Conservation (phyloP, 352 stramenopile genomes). For the Pythium rhizo-oryzae region DNA sequence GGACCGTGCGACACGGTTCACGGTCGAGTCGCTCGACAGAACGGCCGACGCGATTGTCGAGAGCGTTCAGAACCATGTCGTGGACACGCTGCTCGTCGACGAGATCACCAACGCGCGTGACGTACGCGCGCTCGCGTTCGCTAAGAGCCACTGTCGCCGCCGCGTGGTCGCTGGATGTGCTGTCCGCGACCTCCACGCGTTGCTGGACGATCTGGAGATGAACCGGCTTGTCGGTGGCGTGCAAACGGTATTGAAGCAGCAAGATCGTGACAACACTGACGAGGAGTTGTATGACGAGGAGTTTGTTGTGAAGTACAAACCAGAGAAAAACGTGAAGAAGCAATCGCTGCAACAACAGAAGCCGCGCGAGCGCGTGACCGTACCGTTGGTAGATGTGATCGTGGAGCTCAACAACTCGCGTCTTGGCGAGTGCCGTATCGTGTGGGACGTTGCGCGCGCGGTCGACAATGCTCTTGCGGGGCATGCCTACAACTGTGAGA, state of each 20-base stretch:
- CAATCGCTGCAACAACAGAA: background rate
- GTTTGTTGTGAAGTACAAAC: background rate
- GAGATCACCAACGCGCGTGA: slow-evolving; percentile 63
- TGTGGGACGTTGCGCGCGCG: slow-evolving; percentile 57
- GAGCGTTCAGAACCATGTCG: slow-evolving; percentile 28
- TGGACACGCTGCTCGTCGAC: slow-evolving; percentile 80
- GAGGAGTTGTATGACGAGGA: background rate
- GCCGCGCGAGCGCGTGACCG: slow-evolving; percentile 40
- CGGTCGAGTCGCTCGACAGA: slow-evolving; percentile 28
- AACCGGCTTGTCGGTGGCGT: slow-evolving; percentile 69
- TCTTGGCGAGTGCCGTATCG: slow-evolving; percentile 59
- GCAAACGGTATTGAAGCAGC: slow-evolving; percentile 39
- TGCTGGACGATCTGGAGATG: slow-evolving; percentile 83
- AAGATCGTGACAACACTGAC: background rate
- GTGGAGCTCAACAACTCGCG: slow-evolving; percentile 65
- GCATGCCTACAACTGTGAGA: slow-evolving; percentile 39
- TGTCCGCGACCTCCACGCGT: slow-evolving; percentile 65
- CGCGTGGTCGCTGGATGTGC: slow-evolving; percentile 72
- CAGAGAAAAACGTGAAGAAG: background rate
- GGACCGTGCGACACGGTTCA: slow-evolving; percentile 31
- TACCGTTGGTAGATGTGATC: slow-evolving; percentile 80
- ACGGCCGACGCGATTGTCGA: slow-evolving; percentile 28
- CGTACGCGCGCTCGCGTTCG: slow-evolving; percentile 24
- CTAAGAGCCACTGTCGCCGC: slow-evolving; percentile 70
- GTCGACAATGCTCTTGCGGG: slow-evolving; percentile 64